These are phyloP conservation scores for Penicillium brasilianum DNA, from an alignment of 2,329 filamentous ascomycete genomes.

Conservation along the genomic window DNA sequence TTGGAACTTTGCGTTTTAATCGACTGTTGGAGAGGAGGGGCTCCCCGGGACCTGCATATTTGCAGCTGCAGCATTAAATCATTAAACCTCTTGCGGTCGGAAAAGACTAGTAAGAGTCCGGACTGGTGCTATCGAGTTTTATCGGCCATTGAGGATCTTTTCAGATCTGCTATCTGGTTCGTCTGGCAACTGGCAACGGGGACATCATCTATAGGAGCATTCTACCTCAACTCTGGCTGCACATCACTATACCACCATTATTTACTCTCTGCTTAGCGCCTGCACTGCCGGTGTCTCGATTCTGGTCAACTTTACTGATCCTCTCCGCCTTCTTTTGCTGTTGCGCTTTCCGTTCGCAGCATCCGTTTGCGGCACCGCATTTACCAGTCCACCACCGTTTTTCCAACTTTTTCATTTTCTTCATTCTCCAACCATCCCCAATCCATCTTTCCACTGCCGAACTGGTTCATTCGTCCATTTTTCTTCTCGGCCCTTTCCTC, in stretches of 20 bases:
- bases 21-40: constrained; percentile 1
- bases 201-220: neutral
- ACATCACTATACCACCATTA: neutral
- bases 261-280: too few relatives aligned
- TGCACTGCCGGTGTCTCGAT: too few relatives aligned
- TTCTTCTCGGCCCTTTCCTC: neutral
- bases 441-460: constrained; percentile 2
- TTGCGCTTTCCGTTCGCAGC: constrained; percentile 9
- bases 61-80: constrained; percentile 35
- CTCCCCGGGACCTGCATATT: constrained; percentile 39
- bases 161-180: neutral
- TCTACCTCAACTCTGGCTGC: too few relatives aligned
- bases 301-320: too few relatives aligned
- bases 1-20: constrained; percentile 13
- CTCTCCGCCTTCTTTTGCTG: neutral
- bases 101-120: constrained; percentile 4
- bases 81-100: constrained; percentile 18
- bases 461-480: neutral
- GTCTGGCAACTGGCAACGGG: neutral
- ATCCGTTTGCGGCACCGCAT: constrained; percentile 11
- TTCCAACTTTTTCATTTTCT: neutral
- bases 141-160: neutral
- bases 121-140: constrained; percentile 1
- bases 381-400: neutral
- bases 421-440: neutral